Percentiles rank a stretch among this genome's conserved stretches.
phyloP scores from a whole-genome alignment of 768 basidiomycete genomes.

The Lyophyllum shimeji region DNA sequence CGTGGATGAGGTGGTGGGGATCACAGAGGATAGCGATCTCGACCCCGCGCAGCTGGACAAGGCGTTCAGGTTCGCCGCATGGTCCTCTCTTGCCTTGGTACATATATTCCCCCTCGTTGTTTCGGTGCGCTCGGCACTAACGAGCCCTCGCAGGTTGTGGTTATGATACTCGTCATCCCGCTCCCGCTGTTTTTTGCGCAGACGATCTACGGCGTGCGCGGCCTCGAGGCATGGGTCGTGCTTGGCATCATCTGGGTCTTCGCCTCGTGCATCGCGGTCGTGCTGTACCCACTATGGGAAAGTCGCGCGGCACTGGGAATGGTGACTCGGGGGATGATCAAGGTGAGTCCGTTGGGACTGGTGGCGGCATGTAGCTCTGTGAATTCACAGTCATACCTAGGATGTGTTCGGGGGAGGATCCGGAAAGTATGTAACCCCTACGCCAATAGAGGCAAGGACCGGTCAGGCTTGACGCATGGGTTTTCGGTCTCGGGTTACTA shows the following conservation, averaged over 20 bases:
- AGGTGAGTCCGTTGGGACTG: conserved; percentile 39
- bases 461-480: too few relatives aligned
- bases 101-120: conserved; percentile 17
- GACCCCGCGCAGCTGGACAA: conserved; percentile 64
- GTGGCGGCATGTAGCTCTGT: not conserved
- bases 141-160: conserved; percentile 41
- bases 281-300: conserved; percentile 87
- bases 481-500: too few relatives aligned
- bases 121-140: not conserved
- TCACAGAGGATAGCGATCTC: conserved; percentile 50
- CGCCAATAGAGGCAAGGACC: too few relatives aligned
- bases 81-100: conserved; percentile 69
- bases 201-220: conserved; percentile 63
- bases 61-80: conserved; percentile 81
- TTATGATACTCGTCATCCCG: conserved; percentile 76
- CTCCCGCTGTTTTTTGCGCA: conserved; percentile 84
- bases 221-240: conserved; percentile 78
- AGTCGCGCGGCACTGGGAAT: conserved; percentile 62
- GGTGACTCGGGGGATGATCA: conserved; percentile 62
- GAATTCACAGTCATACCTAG: conserved; percentile 14
- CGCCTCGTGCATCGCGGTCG: conserved; percentile 69
- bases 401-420: conserved; percentile 32
- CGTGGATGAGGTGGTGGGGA: conserved; percentile 33
- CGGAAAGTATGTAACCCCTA: conserved; percentile 27
- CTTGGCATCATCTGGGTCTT: conserved; percentile 87